Evolutionary conservation across 768 basidiomycete genomes (phyloP).

Genomic region (Mrakia blollopis): DNA sequence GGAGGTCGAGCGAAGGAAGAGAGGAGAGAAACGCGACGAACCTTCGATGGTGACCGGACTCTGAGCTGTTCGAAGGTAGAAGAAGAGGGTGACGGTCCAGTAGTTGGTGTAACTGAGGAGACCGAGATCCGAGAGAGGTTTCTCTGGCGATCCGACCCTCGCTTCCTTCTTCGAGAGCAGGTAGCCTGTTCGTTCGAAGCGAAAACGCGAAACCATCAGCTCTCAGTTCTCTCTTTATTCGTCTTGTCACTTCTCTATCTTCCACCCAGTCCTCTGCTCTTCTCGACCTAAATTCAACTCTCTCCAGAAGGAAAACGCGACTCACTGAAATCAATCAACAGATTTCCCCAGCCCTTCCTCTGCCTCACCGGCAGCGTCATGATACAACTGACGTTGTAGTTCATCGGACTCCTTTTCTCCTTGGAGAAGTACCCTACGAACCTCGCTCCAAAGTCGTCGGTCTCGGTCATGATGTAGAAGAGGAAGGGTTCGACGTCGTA

Average conservation of each 20-base stretch:
- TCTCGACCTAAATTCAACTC: no score
- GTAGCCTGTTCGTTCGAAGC: slow-evolving; percentile 60
- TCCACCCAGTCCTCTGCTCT: no score
- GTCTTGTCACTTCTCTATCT: no score
- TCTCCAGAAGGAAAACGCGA: slow-evolving; percentile 36
- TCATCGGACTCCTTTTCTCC: slow-evolving; percentile 92
- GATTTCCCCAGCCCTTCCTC: slow-evolving; percentile 91
- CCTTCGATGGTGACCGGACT: slow-evolving; percentile 68
- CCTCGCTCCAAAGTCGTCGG: slow-evolving; percentile 79
- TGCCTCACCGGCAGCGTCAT: slow-evolving; percentile 97
- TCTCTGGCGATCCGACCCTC: slow-evolving; percentile 85
- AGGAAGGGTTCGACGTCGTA: slow-evolving; percentile 99
- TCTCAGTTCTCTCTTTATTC: neutral
- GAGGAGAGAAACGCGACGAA: slow-evolving; percentile 43
- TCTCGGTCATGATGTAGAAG: slow-evolving; percentile 95
- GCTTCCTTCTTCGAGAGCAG: slow-evolving; percentile 91
- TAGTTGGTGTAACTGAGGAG: slow-evolving; percentile 92
- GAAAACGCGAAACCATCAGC: neutral
- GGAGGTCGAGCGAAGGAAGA: slow-evolving; percentile 15
- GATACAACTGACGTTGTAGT: slow-evolving; percentile 97
- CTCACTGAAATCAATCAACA: slow-evolving; percentile 97
- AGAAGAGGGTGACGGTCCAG: slow-evolving; percentile 84
- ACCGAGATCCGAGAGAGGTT: slow-evolving; percentile 87
- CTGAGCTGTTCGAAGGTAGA: slow-evolving; percentile 62
- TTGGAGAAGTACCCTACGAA: slow-evolving; percentile 99